phyloP scores from a whole-genome alignment of 192 early-diverging fungal species.

The Coemansia sp. region DNA sequence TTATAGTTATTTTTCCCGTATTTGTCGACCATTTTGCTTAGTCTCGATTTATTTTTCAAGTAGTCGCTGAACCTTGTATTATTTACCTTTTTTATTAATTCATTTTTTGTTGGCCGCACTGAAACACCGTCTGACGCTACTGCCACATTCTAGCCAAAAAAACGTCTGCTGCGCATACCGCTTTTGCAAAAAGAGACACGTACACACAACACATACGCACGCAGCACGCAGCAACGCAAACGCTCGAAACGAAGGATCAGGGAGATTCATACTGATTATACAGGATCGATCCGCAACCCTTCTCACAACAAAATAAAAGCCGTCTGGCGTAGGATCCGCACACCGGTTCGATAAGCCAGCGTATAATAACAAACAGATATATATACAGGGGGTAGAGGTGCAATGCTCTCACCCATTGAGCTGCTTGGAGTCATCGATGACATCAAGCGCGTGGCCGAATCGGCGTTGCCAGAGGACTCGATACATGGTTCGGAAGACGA shows the following conservation, averaged over 20 bases:
- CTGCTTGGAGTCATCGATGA: slow-evolving; percentile 40
- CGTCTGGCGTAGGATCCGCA: too few species aligned
- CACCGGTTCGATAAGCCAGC: too few species aligned
- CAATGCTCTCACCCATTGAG: slow-evolving; percentile 47
- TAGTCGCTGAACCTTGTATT: background rate
- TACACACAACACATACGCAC: background rate
- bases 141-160: background rate
- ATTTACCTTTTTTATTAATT: background rate
- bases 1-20: background rate
- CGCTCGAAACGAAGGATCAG: too few species aligned
- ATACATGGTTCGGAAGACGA: slow-evolving; percentile 25
- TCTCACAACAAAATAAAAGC: too few species aligned
- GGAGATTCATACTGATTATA: too few species aligned
- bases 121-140: background rate
- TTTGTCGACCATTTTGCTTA: background rate
- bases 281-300: too few species aligned
- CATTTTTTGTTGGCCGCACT: background rate
- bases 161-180: background rate
- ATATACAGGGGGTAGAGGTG: background rate
- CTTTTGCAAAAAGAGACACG: background rate
- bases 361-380: too few species aligned
- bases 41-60: background rate
- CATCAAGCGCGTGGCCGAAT: slow-evolving; percentile 42
- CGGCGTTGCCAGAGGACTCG: slow-evolving; percentile 11
- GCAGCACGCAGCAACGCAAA: too few species aligned